These are phyloP conservation scores for Polychytrium aggregatum DNA, from an alignment of 192 early-diverging fungal genomes.

Conservation along the genomic window DNA sequence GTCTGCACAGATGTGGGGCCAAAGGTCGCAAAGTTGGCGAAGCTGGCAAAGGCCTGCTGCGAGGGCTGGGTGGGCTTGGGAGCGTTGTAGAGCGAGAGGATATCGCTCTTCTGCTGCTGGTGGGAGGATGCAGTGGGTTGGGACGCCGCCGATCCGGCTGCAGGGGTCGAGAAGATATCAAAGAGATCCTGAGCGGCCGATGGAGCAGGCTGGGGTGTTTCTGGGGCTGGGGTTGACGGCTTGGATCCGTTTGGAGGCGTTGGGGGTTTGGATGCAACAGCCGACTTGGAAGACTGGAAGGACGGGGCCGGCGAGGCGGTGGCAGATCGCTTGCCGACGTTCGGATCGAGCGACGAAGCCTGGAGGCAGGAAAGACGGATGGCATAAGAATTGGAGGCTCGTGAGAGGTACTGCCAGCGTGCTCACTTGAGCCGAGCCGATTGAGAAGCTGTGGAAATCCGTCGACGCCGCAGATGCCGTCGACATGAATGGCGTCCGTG, in stretches of 20 bases:
- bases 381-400: too few relatives aligned
- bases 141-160: not conserved
- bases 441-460: too few relatives aligned
- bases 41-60: not conserved
- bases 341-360: too few relatives aligned
- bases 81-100: conserved; percentile 24
- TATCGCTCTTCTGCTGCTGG: conserved; percentile 21
- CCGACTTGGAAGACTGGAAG: too few relatives aligned
- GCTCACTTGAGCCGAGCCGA: too few relatives aligned
- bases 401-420: too few relatives aligned
- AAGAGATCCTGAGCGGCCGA: conserved; percentile 25
- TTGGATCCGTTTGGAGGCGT: not conserved
- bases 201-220: conserved; percentile 1
- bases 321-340: too few relatives aligned
- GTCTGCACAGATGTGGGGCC: not conserved
- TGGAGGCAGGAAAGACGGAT: too few relatives aligned
- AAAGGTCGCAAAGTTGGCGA: not conserved
- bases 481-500: too few relatives aligned
- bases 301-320: too few relatives aligned
- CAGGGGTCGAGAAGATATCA: conserved; percentile 16
- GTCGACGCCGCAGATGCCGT: too few relatives aligned
- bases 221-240: conserved; percentile 2
- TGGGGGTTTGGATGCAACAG: not conserved
- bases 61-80: not conserved
- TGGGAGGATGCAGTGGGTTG: not conserved